A percentile compares a stretch with the other conserved stretches of the same genome.
Conservation (phyloP, 176 grass and related monocot genomes). For the Themeda triandra region DNA sequence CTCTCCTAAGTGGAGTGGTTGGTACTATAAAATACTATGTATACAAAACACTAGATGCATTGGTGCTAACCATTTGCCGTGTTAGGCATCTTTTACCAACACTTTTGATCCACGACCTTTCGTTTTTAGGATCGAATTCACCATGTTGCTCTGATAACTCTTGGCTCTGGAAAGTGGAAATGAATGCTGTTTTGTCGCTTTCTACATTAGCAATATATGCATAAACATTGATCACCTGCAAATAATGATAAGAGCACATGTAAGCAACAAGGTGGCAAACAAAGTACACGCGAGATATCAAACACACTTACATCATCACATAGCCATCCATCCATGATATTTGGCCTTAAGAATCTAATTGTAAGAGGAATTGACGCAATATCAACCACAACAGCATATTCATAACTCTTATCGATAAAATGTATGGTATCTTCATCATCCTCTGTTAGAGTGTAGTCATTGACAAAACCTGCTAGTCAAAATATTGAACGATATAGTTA, state of each 20-base stretch:
- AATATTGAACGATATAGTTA: neutral
- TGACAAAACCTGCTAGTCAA: neutral
- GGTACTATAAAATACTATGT: too few relatives aligned
- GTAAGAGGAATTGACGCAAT: neutral
- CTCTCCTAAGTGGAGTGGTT: too few relatives aligned
- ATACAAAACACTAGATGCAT: too few relatives aligned
- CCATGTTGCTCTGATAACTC: neutral
- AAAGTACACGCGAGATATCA: too few relatives aligned
- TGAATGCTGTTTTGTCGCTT: neutral
- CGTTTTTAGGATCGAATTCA: neutral
- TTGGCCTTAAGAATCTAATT: neutral
- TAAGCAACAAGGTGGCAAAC: too few relatives aligned
- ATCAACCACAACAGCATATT: neutral
- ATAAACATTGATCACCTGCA: conserved; percentile 1
- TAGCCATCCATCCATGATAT: neutral
- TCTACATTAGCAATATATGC: neutral
- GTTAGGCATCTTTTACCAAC: neutral
- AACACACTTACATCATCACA: neutral
- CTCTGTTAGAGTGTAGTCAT: neutral
- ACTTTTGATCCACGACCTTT: neutral
- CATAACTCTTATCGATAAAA: neutral
- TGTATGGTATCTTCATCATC: neutral
- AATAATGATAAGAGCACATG: neutral
- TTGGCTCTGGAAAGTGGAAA: neutral
- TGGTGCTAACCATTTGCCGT: neutral